phyloP scores from a whole-genome alignment of 75 land plant species.

The Azolla pinnata region DNA sequence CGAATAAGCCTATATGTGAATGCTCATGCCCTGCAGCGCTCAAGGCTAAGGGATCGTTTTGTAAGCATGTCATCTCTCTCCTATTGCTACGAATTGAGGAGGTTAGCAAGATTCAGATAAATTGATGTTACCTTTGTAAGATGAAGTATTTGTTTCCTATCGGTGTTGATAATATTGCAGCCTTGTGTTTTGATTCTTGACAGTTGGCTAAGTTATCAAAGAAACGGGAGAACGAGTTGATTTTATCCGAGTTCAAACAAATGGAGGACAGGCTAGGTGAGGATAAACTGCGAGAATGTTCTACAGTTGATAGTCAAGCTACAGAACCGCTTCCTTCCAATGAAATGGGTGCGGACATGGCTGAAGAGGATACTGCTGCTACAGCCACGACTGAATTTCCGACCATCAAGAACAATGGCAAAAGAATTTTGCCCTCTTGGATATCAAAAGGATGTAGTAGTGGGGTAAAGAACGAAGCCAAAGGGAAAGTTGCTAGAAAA shows the following conservation, averaged over 20 bases:
- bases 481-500: background rate
- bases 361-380: background rate
- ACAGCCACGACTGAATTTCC: background rate
- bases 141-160: background rate
- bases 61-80: slow-evolving; percentile 6
- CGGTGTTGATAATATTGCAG: background rate
- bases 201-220: background rate
- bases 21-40: slow-evolving; percentile 6
- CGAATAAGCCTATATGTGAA: background rate
- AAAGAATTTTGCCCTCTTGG: slow-evolving; percentile 4
- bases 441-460: background rate
- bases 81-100: slow-evolving; percentile 3
- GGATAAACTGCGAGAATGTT: background rate
- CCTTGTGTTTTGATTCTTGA: background rate
- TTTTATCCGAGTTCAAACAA: background rate
- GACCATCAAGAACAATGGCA: background rate
- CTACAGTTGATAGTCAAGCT: slow-evolving; percentile 5
- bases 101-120: background rate
- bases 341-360: background rate
- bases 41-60: slow-evolving; percentile 3
- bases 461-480: background rate
- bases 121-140: background rate
- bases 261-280: background rate
- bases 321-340: background rate
- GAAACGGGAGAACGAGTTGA: background rate